Evolutionary conservation across 805 yeast species (phyloP).

Genomic region (Saccharomycopsis guyanensis): DNA sequence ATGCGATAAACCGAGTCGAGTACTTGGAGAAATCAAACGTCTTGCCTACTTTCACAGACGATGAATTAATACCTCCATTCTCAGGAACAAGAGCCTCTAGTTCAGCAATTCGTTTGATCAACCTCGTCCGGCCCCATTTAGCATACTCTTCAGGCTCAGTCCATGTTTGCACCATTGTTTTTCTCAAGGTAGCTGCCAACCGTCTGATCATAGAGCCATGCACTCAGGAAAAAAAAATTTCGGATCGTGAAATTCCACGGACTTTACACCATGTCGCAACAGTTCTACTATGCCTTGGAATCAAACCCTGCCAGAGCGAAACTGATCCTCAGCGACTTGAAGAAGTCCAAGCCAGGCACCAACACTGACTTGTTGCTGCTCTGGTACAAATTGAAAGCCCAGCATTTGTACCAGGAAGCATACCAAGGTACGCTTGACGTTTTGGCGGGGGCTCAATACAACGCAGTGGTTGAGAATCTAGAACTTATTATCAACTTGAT

Average conservation of each 20-base stretch:
- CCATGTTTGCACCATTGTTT: too few relatives aligned
- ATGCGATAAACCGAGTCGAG: conserved; percentile 61
- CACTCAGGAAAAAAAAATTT: too few relatives aligned
- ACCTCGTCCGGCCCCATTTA: conserved; percentile 10
- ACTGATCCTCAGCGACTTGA: neutral
- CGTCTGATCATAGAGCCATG: too few relatives aligned
- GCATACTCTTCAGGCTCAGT: conserved; percentile 4
- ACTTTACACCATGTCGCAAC: too few relatives aligned
- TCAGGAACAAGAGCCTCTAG: neutral
- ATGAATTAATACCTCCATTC: neutral
- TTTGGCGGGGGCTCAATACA: conserved; percentile 11
- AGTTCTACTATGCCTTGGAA: conserved; percentile 25
- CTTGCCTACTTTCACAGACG: conserved; percentile 18
- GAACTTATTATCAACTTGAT: conserved; percentile 29
- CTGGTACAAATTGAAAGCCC: conserved; percentile 26
- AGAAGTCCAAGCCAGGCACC: neutral
- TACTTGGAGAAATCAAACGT: conserved; percentile 60
- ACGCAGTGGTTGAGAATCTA: conserved; percentile 20
- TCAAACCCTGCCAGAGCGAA: conserved; percentile 27
- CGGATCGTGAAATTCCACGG: too few relatives aligned
- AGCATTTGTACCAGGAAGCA: conserved; percentile 6
- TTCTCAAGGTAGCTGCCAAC: too few relatives aligned
- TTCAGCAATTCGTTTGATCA: conserved; percentile 10
- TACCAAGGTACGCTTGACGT: conserved; percentile 3
- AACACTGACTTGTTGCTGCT: neutral